These are phyloP conservation scores for Talaromyces liani DNA, from an alignment of 495 filamentous ascomycete genomes.

Conservation along the genomic window DNA sequence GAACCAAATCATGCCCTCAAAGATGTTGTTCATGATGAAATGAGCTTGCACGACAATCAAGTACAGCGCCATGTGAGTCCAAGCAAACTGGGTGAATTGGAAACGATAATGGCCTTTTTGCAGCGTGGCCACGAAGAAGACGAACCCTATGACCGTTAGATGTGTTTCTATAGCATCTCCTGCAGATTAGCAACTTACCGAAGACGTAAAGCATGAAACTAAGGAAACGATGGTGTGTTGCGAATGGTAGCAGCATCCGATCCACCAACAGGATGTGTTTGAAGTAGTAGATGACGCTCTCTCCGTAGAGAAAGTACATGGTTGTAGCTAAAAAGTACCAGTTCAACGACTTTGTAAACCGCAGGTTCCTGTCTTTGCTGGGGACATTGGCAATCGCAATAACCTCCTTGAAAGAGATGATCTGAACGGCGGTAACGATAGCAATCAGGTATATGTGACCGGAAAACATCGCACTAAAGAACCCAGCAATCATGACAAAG, in stretches of 20 bases:
- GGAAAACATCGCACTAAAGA: constrained; percentile 85
- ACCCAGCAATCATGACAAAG: constrained; percentile 89
- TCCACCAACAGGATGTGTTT: constrained; percentile 97
- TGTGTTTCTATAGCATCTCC: background rate
- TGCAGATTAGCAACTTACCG: constrained; percentile 47
- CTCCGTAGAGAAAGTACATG: constrained; percentile 98
- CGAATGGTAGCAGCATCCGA: constrained; percentile 81
- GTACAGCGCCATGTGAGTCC: constrained; percentile 99
- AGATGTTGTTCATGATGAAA: constrained; percentile 99
- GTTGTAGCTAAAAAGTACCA: constrained; percentile 99
- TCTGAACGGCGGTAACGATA: constrained; percentile 86
- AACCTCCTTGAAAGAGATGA: constrained; percentile 98
- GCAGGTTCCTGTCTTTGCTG: constrained; percentile 79
- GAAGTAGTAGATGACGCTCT: constrained; percentile 99
- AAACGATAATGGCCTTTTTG: constrained; percentile 94
- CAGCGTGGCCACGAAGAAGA: constrained; percentile 96
- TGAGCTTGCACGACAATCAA: constrained; percentile 97
- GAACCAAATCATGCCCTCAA: constrained; percentile 99
- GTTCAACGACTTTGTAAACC: constrained; percentile 91
- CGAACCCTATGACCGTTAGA: constrained; percentile 62
- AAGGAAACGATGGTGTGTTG: constrained; percentile 97
- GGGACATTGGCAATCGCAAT: constrained; percentile 96
- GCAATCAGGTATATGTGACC: constrained; percentile 96
- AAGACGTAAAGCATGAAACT: constrained; percentile 97
- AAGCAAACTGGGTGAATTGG: constrained; percentile 98